Base-by-base conservation (phyloP, 2,329 filamentous ascomycete species). In the Colletotrichum agaves region DNA sequence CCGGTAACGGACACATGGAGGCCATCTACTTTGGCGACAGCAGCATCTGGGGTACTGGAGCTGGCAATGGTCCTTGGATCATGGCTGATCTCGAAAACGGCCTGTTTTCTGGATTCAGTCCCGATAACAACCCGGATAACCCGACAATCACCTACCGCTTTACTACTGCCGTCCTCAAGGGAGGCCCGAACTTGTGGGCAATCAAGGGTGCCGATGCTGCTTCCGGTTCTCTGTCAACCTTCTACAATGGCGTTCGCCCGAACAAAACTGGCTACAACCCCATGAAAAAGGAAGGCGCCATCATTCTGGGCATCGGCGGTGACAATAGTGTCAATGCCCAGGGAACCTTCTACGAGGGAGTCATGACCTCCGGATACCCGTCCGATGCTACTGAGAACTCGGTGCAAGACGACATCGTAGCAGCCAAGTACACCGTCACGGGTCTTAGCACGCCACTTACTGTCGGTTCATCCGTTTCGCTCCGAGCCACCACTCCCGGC, bases 1-100 rank as follows among this genome's bases (percentile, higher is more conserved):
- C 87, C 0, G 89, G 89, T 3, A 84, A 85, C 60, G 89, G 87
- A 15, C 88, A 90, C 72, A 91, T 91, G 89, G 89, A 91, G 74
- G 87, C 89, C 61, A 87, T 91, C 65, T 91, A 91, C 81, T 91
- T 83, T 72, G 89, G 89, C 1, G 78, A 80, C 74, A 84, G 73
- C 74, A 87, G 80, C 0, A 66, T 67, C 70, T 90, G 87, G 85
- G 88, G 88, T 17, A 76, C 75, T 7, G 89, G 89, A 8, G 63
- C 85, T 4, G 88, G 88, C 49, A 82, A 71, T 47, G 88, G 89
- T 0, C 89, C 89, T 0, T 91, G 89, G 89, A 74, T 91, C 71
- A 90, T 91, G 88, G 89, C 88, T 0, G 89, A 91, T 76, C 82
- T 91, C 0, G 89, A 91, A 74, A 90, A 91, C 69, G 87, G 87